These are phyloP conservation scores for Backusella sp. DNA, from an alignment of 192 early-diverging fungal genomes.

Conservation along the genomic window DNA sequence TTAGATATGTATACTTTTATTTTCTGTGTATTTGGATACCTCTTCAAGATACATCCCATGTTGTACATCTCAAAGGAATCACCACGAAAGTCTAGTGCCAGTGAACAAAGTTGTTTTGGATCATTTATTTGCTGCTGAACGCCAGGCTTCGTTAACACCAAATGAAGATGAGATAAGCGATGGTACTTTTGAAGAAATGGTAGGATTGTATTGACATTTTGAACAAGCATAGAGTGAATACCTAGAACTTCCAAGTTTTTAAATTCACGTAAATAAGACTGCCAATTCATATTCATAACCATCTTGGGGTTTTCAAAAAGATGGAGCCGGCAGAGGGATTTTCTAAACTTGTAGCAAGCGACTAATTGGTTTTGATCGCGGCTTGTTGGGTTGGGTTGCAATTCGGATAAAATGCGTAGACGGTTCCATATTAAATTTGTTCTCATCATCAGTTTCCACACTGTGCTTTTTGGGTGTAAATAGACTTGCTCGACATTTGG, in stretches of 20 bases:
- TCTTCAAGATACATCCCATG: neutral
- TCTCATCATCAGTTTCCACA: neutral
- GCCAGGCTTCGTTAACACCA: neutral
- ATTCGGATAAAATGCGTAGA: neutral
- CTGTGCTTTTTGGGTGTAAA: neutral
- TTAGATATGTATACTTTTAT: neutral
- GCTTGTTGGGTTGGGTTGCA: neutral
- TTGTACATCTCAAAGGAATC: neutral
- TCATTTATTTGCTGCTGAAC: neutral
- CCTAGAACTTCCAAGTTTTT: neutral
- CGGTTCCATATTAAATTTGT: neutral
- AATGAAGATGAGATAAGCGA: neutral
- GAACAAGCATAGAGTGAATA: neutral
- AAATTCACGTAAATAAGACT: neutral
- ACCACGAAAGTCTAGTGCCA: neutral
- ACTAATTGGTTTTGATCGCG: neutral
- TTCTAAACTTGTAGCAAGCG: neutral
- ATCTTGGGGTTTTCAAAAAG: neutral
- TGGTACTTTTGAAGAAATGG: neutral
- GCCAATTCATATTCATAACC: neutral
- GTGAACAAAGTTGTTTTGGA: neutral
- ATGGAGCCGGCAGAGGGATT: neutral
- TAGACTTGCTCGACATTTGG: neutral
- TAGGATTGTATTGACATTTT: neutral
- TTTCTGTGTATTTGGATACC: neutral